phyloP scores from a whole-genome alignment of 1,139 yeast species.

The Zygotorulaspora mrakii region DNA sequence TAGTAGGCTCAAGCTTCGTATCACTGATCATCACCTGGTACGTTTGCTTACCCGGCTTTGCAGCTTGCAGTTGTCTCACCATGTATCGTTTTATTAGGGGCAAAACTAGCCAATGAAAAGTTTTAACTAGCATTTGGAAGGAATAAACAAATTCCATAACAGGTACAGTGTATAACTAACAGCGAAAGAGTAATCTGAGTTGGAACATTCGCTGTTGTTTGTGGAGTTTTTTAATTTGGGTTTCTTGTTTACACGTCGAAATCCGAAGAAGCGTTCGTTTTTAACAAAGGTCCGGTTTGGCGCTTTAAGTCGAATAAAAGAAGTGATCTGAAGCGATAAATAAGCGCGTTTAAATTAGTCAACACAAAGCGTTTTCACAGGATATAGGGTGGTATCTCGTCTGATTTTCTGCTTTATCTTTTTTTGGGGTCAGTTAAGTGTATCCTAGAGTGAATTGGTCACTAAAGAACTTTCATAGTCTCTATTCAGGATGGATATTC shows the following conservation, averaged over 20 bases:
- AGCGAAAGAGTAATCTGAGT: constrained; percentile 2
- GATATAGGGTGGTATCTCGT: neutral
- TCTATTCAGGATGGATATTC: constrained; percentile 28
- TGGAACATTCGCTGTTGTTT: constrained; percentile 4
- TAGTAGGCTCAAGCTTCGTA: too few relatives aligned
- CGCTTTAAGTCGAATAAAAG: constrained; percentile 2
- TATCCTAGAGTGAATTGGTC: too few relatives aligned
- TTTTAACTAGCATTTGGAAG: constrained; percentile 8
- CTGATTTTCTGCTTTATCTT: neutral
- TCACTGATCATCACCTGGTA: too few relatives aligned
- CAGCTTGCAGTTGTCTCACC: neutral
- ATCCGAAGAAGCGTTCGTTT: constrained; percentile 5
- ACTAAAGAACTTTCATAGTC: too few relatives aligned
- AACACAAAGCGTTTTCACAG: neutral
- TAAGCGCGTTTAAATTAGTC: neutral
- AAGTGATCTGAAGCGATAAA: constrained; percentile 1
- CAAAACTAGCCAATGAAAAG: constrained; percentile 10
- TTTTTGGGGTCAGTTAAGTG: too few relatives aligned
- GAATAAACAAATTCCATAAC: constrained; percentile 4
- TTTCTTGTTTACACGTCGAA: constrained; percentile 2
- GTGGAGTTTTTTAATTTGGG: constrained; percentile 1
- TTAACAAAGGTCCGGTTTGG: constrained; percentile 6
- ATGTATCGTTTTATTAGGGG: constrained; percentile 9
- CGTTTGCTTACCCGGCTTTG: too few relatives aligned
- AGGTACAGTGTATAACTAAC: neutral